Conservation (phyloP, 2,329 filamentous ascomycete genomes). For the Pyrenophora tritici-repentis region DNA sequence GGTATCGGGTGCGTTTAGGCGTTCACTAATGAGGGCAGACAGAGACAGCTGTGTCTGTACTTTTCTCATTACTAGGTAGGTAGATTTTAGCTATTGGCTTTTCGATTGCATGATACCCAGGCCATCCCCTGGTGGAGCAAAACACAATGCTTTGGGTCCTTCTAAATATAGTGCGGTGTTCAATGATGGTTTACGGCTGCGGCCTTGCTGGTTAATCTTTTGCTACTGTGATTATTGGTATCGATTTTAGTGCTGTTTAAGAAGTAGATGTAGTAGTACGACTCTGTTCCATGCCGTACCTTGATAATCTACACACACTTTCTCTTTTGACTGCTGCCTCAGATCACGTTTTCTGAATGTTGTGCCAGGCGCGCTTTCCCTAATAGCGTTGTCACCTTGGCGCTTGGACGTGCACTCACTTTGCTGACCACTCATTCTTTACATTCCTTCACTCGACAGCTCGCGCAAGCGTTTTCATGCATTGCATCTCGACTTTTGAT, state of each 20-base stretch:
- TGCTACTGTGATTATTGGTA: neutral
- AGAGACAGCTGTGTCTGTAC: conserved; percentile 21
- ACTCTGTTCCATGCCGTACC: no score
- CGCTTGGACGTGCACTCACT: conserved; percentile 4
- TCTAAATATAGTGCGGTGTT: conserved; percentile 11
- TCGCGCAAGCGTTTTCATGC: no score
- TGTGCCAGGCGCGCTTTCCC: conserved; percentile 7
- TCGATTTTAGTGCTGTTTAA: neutral
- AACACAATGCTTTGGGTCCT: conserved; percentile 6
- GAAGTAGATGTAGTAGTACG: no score
- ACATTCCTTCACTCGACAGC: neutral
- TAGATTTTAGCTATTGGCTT: conserved; percentile 14
- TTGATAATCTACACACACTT: no score
- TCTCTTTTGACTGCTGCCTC: no score
- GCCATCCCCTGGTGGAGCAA: conserved; percentile 16
- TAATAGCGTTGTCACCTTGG: conserved; percentile 12
- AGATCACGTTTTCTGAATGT: neutral
- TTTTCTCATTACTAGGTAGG: conserved; percentile 18
- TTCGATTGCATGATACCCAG: conserved; percentile 39
- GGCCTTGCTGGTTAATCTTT: neutral
- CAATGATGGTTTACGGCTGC: conserved; percentile 9
- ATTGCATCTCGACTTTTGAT: no score
- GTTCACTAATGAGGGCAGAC: conserved; percentile 16
- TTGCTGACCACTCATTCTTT: conserved; percentile 5
- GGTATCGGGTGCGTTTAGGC: conserved; percentile 26